Percentiles rank a stretch among this genome's conserved stretches.
Evolutionary conservation across 345 rosid species (phyloP).

Genomic region (Bruguiera gymnorhiza): DNA sequence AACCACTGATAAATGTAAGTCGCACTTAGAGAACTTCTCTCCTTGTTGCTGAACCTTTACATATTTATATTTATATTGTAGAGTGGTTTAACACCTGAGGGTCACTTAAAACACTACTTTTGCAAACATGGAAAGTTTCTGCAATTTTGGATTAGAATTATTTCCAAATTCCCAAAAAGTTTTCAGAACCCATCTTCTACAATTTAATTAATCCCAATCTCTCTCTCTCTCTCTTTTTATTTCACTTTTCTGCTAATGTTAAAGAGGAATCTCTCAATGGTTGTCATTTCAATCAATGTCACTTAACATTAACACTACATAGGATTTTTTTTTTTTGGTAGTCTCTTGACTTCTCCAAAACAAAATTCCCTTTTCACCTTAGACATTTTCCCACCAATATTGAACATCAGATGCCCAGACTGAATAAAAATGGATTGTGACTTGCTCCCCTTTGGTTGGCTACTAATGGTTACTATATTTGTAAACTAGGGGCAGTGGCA

Average conservation of each 20-base stretch:
- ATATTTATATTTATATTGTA: neutral
- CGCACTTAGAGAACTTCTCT: too few species aligned
- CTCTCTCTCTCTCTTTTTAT: neutral
- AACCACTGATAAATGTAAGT: too few species aligned
- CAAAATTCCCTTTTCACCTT: constrained; percentile 9
- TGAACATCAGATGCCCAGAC: neutral
- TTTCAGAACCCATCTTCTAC: constrained; percentile 3
- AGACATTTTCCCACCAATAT: constrained; percentile 2
- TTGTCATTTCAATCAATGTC: constrained; percentile 23
- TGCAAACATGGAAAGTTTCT: neutral
- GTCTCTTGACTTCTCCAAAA: neutral
- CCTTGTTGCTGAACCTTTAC: neutral
- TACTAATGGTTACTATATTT: neutral
- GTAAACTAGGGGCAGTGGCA: constrained; percentile 8
- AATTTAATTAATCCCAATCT: neutral
- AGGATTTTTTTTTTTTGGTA: neutral
- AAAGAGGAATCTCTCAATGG: constrained; percentile 16
- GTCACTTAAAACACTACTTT: neutral
- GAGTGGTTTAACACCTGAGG: neutral
- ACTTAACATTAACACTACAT: neutral
- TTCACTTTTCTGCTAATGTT: neutral
- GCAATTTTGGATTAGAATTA: neutral
- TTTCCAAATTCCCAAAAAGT: constrained; percentile 1
- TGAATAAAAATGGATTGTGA: constrained; percentile 1
- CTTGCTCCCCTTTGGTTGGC: neutral